A percentile compares a stretch with the other conserved stretches of the same genome.
Conservation (phyloP, 2,329 filamentous ascomycete genomes). For the Alternaria hordeiaustralica region DNA sequence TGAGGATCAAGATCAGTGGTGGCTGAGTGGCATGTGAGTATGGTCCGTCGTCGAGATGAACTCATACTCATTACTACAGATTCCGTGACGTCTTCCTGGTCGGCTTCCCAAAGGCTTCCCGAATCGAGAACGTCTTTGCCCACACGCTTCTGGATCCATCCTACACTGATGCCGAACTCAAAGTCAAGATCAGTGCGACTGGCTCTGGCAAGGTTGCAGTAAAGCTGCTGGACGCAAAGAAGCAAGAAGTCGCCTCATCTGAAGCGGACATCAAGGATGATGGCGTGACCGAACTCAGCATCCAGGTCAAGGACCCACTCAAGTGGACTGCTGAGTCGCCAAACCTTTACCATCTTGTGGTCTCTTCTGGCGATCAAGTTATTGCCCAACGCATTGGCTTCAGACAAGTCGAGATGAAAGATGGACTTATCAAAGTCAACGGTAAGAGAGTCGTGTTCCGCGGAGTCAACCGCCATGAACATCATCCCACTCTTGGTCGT, state of each 20-base stretch:
- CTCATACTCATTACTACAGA: conserved; percentile 52
- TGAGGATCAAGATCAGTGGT: conserved; percentile 74
- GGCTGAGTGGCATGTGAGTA: conserved; percentile 61
- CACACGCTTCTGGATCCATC: conserved; percentile 60
- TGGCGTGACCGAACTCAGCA: conserved; percentile 30
- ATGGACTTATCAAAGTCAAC: conserved; percentile 68
- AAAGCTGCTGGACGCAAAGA: conserved; percentile 54
- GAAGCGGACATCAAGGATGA: conserved; percentile 21
- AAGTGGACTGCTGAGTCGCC: conserved; percentile 75
- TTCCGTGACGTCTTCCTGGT: conserved; percentile 71
- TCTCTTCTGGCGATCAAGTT: conserved; percentile 51
- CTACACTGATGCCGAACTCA: conserved; percentile 60
- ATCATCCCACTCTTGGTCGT: conserved; percentile 69
- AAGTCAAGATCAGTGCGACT: conserved; percentile 54
- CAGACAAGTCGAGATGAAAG: conserved; percentile 66
- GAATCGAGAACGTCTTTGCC: conserved; percentile 67
- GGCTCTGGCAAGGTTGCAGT: conserved; percentile 53
- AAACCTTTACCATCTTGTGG: conserved; percentile 63
- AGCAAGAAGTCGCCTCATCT: conserved; percentile 20
- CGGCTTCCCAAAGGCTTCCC: conserved; percentile 58
- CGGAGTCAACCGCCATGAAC: conserved; percentile 74
- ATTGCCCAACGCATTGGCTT: conserved; percentile 67
- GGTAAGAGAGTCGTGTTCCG: conserved; percentile 66
- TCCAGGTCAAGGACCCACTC: conserved; percentile 60
- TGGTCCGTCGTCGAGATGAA: background rate